Base-by-base conservation (phyloP, 345 rosid genomes). In the Populus davidiana region DNA sequence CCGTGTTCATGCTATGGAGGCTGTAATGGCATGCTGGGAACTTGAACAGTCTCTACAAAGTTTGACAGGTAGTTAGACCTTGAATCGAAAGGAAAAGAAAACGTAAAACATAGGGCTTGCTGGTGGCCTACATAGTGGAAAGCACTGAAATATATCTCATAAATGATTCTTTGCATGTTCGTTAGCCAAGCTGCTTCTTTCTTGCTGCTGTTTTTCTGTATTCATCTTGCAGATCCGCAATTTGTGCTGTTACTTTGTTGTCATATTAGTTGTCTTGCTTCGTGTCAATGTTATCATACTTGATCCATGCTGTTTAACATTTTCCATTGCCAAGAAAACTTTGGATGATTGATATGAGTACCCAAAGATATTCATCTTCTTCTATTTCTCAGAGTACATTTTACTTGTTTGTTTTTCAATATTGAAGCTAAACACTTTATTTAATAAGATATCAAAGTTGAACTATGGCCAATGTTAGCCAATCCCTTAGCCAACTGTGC, bases 1-100 rank as follows among this genome's bases (percentile, higher is more conserved):
- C 54, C 89, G 96, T 59, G 93, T 91, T 33, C 96, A 93, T 82
- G 97, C 97, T 35, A 91, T 92, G 95, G 96, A 93, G 86, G 96
- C 96, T 31, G 93, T 91, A 31, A 90, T 92, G 88, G 94, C 94
- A 77, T 90, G 94, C 79, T 91, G 93, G 94, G 93, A 91, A 64
- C 91, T 92, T 67, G 95, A 91, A 85, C 95, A 91, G 62, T 82
- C 93, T 47, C 81, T 92, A 14, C 95, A 91, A 86, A 86, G 90
- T 78, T 75, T 92, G 71, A 89, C 97, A 2, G 94, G 97, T 90
- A 78, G 31, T 70, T 67, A 65, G 49, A 47, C 10, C 20, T 71
- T 4, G 23, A 69, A 14, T 68, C 20, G 21, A 59, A 78, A 41
- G 20, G 27, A 38, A 50, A 50, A 6, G 52, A 44, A 13, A 39